Base-by-base conservation (phyloP, 768 basidiomycete species). In the Exsudoporus frostii region DNA sequence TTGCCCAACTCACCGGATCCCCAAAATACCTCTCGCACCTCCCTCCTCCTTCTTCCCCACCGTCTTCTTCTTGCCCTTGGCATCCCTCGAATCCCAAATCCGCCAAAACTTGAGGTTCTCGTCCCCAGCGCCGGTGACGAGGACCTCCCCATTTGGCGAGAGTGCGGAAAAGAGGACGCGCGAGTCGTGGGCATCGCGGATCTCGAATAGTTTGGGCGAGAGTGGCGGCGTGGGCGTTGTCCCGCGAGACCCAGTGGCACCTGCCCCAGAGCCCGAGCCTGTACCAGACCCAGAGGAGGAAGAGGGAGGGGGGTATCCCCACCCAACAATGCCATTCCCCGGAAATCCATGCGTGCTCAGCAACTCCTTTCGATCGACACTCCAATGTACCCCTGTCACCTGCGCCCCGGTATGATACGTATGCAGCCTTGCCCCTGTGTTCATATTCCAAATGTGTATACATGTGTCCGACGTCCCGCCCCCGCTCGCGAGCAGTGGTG, bases 31-130 rank as follows among this genome's bases (percentile, higher is more conserved):
- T 39, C 49, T 62, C 20, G 63, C 43, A 25, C 57, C 52, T 54
- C 66, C 70, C 38, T 75, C 73, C 39, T 76, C 76, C 53, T 67
- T 59, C 32, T 60, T 60, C n/a, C 58, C 46, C n/a, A 41, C 53
- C 32, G 55, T 56, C 61, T 69, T 69, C 53, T 63, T 64, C 36
- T 70, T 69, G 3, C 53, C 55, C 62, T 74, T 78, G 40, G 37
- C 34, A 57, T 71, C 74, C 9, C 73, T 76, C 38, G 78, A 69
- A 45, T 90, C 89, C 90, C 90, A 91, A 36, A 92, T 79, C 53
- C 84, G 82, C 94, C 94, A 96, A 72, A 96, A 96, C 76, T 98
- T 98, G 63, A 98, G 76, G 64, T 95, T 95, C 76, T 98, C 96
- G 65, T 98, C 97, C 0, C 89, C 89, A 1, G 92, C 92, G 8